A percentile compares a stretch with the other conserved stretches of the same genome.
These are phyloP conservation scores for Tulasnella sp. DNA, from an alignment of 768 basidiomycete species.

Conservation along the genomic window DNA sequence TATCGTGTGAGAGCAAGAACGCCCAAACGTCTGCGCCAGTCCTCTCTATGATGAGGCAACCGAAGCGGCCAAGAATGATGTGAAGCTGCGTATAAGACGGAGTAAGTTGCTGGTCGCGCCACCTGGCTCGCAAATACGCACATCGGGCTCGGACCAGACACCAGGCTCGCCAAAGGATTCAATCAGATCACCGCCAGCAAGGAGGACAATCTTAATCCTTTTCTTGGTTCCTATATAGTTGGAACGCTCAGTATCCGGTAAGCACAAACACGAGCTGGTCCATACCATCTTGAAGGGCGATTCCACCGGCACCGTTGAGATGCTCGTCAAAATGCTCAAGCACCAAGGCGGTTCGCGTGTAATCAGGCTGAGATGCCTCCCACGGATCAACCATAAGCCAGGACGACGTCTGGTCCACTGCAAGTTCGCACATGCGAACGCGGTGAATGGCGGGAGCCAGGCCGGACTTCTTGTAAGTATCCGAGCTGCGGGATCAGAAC, in stretches of 20 bases:
- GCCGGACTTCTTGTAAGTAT: conserved; percentile 94
- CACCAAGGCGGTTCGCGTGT: conserved; percentile 94
- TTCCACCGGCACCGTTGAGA: conserved; percentile 82
- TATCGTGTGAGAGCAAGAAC: conserved; percentile 36
- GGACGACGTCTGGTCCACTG: conserved; percentile 78
- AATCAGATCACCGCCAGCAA: conserved; percentile 97
- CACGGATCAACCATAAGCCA: conserved; percentile 98
- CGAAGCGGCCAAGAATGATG: conserved; percentile 92
- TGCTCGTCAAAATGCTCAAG: conserved; percentile 95
- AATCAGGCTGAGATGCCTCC: conserved; percentile 85
- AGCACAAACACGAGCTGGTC: neutral
- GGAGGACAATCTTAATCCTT: conserved; percentile 77
- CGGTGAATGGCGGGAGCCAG: conserved; percentile 68
- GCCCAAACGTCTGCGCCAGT: conserved; percentile 75
- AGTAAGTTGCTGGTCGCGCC: neutral
- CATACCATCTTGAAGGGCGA: conserved; percentile 51
- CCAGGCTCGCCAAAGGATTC: conserved; percentile 98
- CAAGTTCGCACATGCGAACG: conserved; percentile 81
- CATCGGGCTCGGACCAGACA: conserved; percentile 92
- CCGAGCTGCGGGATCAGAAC: conserved; percentile 29
- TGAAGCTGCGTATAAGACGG: conserved; percentile 54
- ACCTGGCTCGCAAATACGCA: conserved; percentile 37
- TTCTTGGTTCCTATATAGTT: conserved; percentile 50
- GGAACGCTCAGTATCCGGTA: neutral
- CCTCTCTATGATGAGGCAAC: conserved; percentile 89